Evolutionary conservation across 352 stramenopile genomes (phyloP).

Genomic region (Phytophthora sp.): DNA sequence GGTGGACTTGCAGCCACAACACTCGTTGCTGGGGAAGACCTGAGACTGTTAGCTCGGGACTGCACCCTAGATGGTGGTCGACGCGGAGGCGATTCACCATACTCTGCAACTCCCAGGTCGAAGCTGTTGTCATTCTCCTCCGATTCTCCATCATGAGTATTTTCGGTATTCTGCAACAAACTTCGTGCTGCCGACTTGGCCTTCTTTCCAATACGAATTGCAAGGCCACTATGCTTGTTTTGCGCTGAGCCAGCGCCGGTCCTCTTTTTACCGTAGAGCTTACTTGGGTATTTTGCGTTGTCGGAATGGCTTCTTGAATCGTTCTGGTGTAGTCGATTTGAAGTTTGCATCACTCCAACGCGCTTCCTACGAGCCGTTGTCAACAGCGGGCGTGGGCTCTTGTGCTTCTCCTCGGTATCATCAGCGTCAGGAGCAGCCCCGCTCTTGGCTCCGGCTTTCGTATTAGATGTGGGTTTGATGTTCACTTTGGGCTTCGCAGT

Average conservation of each 20-base stretch:
- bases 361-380: conserved; percentile 30
- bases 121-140: conserved; percentile 35
- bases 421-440: conserved; percentile 4
- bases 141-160: conserved; percentile 5
- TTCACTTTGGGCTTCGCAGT: conserved; percentile 6
- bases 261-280: conserved; percentile 4
- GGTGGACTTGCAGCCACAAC: conserved; percentile 15
- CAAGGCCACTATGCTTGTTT: background rate
- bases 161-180: conserved; percentile 7
- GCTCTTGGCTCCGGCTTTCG: background rate
- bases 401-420: conserved; percentile 1
- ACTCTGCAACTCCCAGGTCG: conserved; percentile 25
- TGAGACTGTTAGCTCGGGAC: conserved; percentile 24
- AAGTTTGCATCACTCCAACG: conserved; percentile 12
- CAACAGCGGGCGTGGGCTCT: conserved; percentile 30
- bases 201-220: conserved; percentile 20
- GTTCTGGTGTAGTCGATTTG: conserved; percentile 3
- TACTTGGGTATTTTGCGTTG: background rate
- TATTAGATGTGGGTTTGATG: background rate
- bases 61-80: conserved; percentile 31
- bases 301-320: background rate
- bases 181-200: conserved; percentile 17
- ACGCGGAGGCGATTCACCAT: conserved; percentile 34
- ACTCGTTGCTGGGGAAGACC: conserved; percentile 23
- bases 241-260: background rate